Base-by-base conservation (phyloP, 208 protist species). In the Spironucleus salmonicida region DNA sequence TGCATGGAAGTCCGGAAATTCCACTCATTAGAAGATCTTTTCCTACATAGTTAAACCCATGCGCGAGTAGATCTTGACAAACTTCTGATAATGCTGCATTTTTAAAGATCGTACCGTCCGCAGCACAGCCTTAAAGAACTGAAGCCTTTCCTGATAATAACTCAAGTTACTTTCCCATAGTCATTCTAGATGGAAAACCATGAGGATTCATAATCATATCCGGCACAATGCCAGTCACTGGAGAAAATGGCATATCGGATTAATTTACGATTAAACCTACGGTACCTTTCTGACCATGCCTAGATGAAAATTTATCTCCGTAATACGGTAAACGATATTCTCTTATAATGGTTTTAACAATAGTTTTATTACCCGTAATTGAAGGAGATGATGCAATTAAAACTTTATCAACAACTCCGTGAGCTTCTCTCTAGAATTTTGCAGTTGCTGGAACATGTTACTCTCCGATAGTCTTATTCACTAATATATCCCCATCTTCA, bases 161-260 rank as follows among this genome's bases (percentile, higher is more conserved):
- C 82, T 99, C 97, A n/a, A 99, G 90, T 77, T 99, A 83, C 84
- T 99, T 98, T 23, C 95, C 97, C 11, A 99, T 93, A n/a, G 97
- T 99, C 96, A 99, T 99, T 77, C 97, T 92, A 77, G 90, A 96
- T 27, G 97, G 97, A 84, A 98, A 98, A 74, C 94, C 96, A 83
- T 99, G 96, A 26, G 97, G 97, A 83, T 99, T 99, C 95, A 99
- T 98, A 84, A 99, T 98, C 82, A 99, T 94, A 81, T 99, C 97
- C 0, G 97, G 97, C 62, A 83, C 92, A 40, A 96, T 92, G 57
- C 93, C 94, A 4, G 86, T 76, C 77, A 67, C 42, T 34, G 94
- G 88, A 69, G 89, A 95, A 81, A 99, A 99, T 7, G 96, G 95
- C 92, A 99, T 91, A 85, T 99, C 95, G 29, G 94, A 92, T 74